Evolutionary conservation across 345 rosid species (phyloP), one percentile per base, ranked within the genome.

Genomic region (Salix viminalis): DNA sequence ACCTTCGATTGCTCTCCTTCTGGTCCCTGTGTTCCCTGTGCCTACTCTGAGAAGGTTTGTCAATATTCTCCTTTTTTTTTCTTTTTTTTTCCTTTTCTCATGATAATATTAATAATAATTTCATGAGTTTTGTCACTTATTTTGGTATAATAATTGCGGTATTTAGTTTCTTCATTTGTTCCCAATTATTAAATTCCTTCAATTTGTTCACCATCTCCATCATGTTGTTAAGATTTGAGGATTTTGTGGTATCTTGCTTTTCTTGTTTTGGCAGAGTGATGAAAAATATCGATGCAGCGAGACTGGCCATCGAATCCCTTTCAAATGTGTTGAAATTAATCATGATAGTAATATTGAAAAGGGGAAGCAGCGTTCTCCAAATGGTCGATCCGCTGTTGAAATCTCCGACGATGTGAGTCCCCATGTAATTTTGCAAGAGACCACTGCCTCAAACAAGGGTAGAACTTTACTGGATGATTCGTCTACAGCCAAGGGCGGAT

Each of bases 241-340:
- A 56, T 48, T 75, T 65, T 34, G 71, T 32, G 15, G 24, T 67
- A 2, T 18, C 12, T n/a, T n/a, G 28, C 4, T 39, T 44, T 32
- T 3, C 19, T 41, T 13, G 46, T 23, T 28, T 71, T 30, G 76
- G 82, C 81, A 93, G 96, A 90, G 83, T 74, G 89, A 88, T 77
- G 85, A 81, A 26, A 90, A 89, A 75, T 93, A 88, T 82, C 93
- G 93, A 19, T 95, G 99, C 75, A 93, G 99, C 80, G 99, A 93
- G 89, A 95, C 98, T 0, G 94, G 98, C 26, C 93, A 95, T 82
- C 96, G 96, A 1, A 91, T 95, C 83, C 94, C 96, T 65, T 82
- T 95, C 37, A 90, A 87, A 85, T 95, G 98, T 79, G 82, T 86
- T 76, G 91, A 87, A 80, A 79, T 62, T 44, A 79, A 75, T 75